These are phyloP conservation scores for Biancaea sappan DNA, from an alignment of 306 rosid genomes.

Conservation along the genomic window DNA sequence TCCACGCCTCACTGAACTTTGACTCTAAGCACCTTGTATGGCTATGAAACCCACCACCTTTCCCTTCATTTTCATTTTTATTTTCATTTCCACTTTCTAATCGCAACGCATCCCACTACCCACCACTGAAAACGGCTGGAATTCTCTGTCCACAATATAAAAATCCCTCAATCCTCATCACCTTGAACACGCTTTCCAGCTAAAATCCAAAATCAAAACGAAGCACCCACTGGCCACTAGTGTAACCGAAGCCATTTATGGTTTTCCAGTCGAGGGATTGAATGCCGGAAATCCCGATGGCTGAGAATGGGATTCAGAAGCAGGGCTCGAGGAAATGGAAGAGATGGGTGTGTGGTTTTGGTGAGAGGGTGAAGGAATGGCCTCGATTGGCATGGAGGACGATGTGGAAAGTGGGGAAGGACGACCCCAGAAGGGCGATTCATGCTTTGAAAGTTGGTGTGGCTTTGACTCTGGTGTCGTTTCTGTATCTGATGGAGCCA, in stretches of 20 bases:
- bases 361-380: slow-evolving; percentile 44
- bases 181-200: slow-evolving; percentile 25
- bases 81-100: background rate
- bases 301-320: slow-evolving; percentile 31
- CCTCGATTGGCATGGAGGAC: slow-evolving; percentile 48
- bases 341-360: slow-evolving; percentile 38
- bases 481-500: slow-evolving; percentile 76
- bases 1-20: background rate
- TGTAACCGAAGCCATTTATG: background rate
- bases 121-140: slow-evolving; percentile 28
- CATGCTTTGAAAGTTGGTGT: slow-evolving; percentile 89
- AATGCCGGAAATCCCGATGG: slow-evolving; percentile 44
- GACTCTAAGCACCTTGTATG: slow-evolving; percentile 25
- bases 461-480: slow-evolving; percentile 68
- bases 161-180: slow-evolving; percentile 30
- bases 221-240: background rate
- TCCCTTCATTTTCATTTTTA: no score
- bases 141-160: slow-evolving; percentile 23
- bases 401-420: slow-evolving; percentile 69
- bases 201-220: background rate
- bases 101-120: slow-evolving; percentile 9
- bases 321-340: slow-evolving; percentile 34
- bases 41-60: slow-evolving; percentile 16
- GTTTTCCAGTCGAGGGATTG: background rate
- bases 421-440: slow-evolving; percentile 77